These are phyloP conservation scores for Neurospora sp. DNA, from an alignment of 2,329 filamentous ascomycete species.

Conservation along the genomic window DNA sequence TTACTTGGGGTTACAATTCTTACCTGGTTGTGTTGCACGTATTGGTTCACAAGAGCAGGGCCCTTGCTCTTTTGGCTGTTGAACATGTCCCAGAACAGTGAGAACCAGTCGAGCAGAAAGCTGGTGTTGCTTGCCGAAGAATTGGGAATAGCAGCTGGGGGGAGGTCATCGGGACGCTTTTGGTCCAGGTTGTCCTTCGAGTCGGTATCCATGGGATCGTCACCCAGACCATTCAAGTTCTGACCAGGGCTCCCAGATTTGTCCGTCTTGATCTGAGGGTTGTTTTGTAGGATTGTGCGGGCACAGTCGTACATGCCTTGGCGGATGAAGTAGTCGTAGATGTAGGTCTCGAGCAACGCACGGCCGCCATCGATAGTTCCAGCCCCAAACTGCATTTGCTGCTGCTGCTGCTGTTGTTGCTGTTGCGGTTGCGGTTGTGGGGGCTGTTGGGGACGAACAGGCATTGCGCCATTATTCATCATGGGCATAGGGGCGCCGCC, in stretches of 20 bases:
- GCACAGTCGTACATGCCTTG: conserved; percentile 79
- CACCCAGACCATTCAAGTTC: conserved; percentile 60
- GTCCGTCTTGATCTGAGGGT: conserved; percentile 54
- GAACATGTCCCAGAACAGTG: conserved; percentile 94
- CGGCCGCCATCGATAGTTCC: conserved; percentile 35
- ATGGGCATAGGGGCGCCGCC: conserved; percentile 50
- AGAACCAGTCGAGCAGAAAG: conserved; percentile 97
- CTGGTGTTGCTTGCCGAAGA: conserved; percentile 61
- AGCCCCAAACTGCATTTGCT: conserved; percentile 27
- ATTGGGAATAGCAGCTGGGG: conserved; percentile 45
- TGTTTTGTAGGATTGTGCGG: conserved; percentile 57
- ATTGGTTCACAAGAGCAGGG: conserved; percentile 59
- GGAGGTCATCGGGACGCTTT: conserved; percentile 72
- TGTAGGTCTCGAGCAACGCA: conserved; percentile 68
- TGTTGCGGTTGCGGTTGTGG: conserved; percentile 17
- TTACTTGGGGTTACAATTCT: conserved; percentile 15
- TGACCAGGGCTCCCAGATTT: conserved; percentile 58
- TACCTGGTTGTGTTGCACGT: conserved; percentile 78
- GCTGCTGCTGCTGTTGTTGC: conserved; percentile 18
- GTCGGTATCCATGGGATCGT: conserved; percentile 75
- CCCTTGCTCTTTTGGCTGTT: conserved; percentile 67
- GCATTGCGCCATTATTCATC: conserved; percentile 49
- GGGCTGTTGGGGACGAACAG: conserved; percentile 3
- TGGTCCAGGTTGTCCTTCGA: conserved; percentile 64
- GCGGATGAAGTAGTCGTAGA: conserved; percentile 85